phyloP scores from a whole-genome alignment of 306 rosid species.

The Lagenaria siceraria region DNA sequence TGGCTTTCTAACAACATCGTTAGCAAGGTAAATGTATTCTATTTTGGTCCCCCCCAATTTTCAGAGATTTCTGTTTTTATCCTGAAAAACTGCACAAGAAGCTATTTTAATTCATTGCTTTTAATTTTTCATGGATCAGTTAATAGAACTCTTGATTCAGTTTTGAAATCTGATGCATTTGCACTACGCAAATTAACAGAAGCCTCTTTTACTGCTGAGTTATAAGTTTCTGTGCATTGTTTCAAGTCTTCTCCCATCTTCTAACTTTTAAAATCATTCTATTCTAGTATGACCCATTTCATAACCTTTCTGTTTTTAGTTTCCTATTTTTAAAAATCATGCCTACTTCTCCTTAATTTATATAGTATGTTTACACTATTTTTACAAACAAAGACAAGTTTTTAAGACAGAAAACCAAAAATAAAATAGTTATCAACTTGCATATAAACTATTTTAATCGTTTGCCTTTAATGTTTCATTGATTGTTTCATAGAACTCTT shows the following conservation, averaged over 20 bases:
- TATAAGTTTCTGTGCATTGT: not conserved
- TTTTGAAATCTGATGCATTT: not conserved
- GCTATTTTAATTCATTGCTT: not conserved
- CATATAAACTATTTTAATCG: not conserved
- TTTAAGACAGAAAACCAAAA: too few relatives aligned
- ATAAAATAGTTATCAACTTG: not conserved
- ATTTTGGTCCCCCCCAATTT: not conserved
- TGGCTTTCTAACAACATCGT: constrained; percentile 97
- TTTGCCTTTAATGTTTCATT: not conserved
- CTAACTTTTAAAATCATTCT: not conserved
- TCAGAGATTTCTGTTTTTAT: not conserved
- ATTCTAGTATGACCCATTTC: not conserved
- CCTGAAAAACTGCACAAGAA: not conserved
- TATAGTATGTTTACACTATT: too few relatives aligned
- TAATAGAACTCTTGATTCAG: not conserved
- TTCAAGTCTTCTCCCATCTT: not conserved
- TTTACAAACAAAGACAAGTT: too few relatives aligned
- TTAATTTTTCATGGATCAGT: not conserved
- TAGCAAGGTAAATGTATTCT: constrained; percentile 61
- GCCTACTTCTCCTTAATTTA: too few relatives aligned
- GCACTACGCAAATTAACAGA: not conserved
- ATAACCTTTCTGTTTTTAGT: too few relatives aligned
- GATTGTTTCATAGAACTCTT: not conserved
- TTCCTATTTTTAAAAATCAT: too few relatives aligned
- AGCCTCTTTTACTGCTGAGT: not conserved